A percentile compares a stretch with the other conserved stretches of the same genome.
phyloP scores from a whole-genome alignment of 768 basidiomycete species.

The Collybiopsis confluens region DNA sequence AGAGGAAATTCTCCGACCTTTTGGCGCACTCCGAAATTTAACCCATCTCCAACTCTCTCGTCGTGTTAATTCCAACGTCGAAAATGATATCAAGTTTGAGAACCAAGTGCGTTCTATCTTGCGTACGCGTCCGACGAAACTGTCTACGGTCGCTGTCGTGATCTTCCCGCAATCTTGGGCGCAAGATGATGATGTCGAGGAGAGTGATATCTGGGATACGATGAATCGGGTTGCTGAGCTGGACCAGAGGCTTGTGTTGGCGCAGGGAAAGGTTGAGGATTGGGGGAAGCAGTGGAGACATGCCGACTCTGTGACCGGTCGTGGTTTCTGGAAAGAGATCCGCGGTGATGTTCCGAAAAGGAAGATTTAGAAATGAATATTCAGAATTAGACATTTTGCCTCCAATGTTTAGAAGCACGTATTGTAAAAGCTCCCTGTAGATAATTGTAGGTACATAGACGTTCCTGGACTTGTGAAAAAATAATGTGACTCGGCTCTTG shows the following conservation, averaged over 20 bases:
- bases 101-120: constrained; percentile 28
- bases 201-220: constrained; percentile 9
- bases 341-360: too few species aligned
- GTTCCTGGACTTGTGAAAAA: too few species aligned
- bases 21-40: constrained; percentile 30
- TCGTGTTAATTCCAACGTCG: constrained; percentile 34
- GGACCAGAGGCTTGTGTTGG: constrained; percentile 3
- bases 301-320: neutral
- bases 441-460: neutral
- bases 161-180: constrained; percentile 18
- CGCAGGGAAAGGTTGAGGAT: constrained; percentile 4
- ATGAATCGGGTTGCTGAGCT: neutral
- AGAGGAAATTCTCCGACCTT: constrained; percentile 24
- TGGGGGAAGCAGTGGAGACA: constrained; percentile 1
- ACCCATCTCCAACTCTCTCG: constrained; percentile 38
- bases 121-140: constrained; percentile 16
- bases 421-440: too few species aligned
- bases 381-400: neutral
- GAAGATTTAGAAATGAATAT: neutral
- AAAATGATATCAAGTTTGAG: constrained; percentile 35
- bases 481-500: too few species aligned
- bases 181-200: constrained; percentile 1
- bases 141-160: constrained; percentile 26
- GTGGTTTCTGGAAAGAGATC: neutral
- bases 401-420: neutral